Conservation (phyloP, 805 yeast species). For the Suhomyces sp. region DNA sequence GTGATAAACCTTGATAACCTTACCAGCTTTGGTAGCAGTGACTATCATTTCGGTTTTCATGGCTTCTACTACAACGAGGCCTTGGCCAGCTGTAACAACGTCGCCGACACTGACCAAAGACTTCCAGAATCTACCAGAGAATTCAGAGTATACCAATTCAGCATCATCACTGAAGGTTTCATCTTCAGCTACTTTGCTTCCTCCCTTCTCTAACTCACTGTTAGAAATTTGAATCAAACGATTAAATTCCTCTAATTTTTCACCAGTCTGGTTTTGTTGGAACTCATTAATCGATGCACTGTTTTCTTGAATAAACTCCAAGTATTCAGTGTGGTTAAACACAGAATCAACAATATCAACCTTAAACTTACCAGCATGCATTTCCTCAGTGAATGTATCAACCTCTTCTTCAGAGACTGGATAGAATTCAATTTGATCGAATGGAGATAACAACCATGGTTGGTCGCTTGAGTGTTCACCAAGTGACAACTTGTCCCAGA, state of each 20-base stretch:
- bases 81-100: conserved; percentile 68
- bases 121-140: conserved; percentile 97
- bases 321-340: conserved; percentile 79
- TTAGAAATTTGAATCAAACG: conserved; percentile 78
- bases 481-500: conserved; percentile 91
- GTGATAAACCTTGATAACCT: conserved; percentile 70
- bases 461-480: conserved; percentile 56
- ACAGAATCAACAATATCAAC: conserved; percentile 74
- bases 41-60: conserved; percentile 98
- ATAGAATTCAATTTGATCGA: conserved; percentile 92
- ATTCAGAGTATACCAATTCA: conserved; percentile 86
- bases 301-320: conserved; percentile 75
- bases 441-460: conserved; percentile 91
- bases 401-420: conserved; percentile 87
- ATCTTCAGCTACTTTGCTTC: conserved; percentile 41
- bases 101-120: conserved; percentile 80
- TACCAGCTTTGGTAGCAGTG: conserved; percentile 66
- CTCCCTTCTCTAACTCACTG: conserved; percentile 63
- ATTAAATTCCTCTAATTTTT: conserved; percentile 82
- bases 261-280: conserved; percentile 69
- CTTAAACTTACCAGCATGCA: conserved; percentile 74
- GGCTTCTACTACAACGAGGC: conserved; percentile 88
- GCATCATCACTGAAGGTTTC: conserved; percentile 76
- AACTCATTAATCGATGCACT: conserved; percentile 69
- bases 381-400: conserved; percentile 67